Percentiles rank a stretch among this genome's conserved stretches.
These are phyloP conservation scores for Aspergillus hancockii DNA, from an alignment of 495 filamentous ascomycete species.

Conservation along the genomic window DNA sequence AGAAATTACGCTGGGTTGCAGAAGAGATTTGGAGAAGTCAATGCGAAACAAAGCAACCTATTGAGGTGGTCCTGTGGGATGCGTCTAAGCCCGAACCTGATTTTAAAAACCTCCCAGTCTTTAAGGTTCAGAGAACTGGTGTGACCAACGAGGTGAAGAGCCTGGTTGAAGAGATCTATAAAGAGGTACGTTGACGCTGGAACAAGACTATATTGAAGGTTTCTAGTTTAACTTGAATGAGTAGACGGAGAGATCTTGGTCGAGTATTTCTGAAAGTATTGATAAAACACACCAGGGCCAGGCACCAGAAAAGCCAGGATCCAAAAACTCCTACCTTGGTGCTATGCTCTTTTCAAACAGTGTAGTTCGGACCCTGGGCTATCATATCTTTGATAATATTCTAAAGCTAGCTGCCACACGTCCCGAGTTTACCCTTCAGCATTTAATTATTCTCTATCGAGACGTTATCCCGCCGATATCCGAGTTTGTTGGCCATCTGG, in stretches of 20 bases:
- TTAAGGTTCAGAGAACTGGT: slow-evolving; percentile 12
- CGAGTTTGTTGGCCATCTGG: slow-evolving; percentile 17
- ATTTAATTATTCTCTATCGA: slow-evolving; percentile 13
- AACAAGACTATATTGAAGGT: no score
- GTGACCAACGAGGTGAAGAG: slow-evolving; percentile 14
- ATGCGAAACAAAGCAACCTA: slow-evolving; percentile 4
- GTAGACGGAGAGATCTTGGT: slow-evolving; percentile 16
- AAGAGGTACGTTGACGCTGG: slow-evolving; percentile 2
- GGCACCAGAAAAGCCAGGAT: slow-evolving; percentile 4
- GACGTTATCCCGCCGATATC: slow-evolving; percentile 6
- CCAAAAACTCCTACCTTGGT: slow-evolving; percentile 18
- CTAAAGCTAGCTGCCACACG: slow-evolving; percentile 6
- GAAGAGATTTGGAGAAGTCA: slow-evolving; percentile 5
- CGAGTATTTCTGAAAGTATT: slow-evolving; percentile 9
- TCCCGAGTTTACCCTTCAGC: slow-evolving; percentile 13
- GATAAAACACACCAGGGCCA: slow-evolving; percentile 9
- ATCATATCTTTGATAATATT: slow-evolving; percentile 16
- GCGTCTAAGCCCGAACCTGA: slow-evolving; percentile 4
- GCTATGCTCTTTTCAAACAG: slow-evolving; percentile 18
- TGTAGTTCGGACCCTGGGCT: slow-evolving; percentile 15
- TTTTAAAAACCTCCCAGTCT: neutral
- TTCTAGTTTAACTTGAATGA: no score
- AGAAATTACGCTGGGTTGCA: slow-evolving; percentile 12
- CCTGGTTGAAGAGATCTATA: slow-evolving; percentile 12
- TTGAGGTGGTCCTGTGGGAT: slow-evolving; percentile 21